Percentiles rank a stretch among this genome's conserved stretches.
These are phyloP conservation scores for Mitragyna speciosa DNA, from an alignment of 257 asterid species.

Conservation along the genomic window DNA sequence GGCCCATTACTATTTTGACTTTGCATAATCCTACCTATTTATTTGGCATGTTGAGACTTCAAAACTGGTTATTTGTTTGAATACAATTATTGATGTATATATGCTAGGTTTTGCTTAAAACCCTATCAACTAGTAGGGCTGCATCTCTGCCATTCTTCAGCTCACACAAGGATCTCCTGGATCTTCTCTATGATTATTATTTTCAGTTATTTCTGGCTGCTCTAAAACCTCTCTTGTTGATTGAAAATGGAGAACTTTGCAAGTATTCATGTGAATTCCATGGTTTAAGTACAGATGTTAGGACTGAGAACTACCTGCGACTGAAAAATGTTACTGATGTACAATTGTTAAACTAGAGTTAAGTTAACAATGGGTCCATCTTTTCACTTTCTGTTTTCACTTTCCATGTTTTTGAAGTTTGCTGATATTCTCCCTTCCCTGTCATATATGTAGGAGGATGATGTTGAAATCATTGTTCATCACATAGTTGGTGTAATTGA, in stretches of 20 bases:
- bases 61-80: background rate
- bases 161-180: background rate
- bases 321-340: background rate
- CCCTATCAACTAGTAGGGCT: background rate
- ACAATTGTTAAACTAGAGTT: background rate
- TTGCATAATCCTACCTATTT: background rate
- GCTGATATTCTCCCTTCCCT: conserved; percentile 9
- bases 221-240: background rate
- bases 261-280: background rate
- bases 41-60: background rate
- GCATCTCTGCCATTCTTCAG: background rate
- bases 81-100: background rate
- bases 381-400: background rate
- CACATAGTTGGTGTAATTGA: conserved; percentile 65
- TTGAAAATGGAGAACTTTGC: background rate
- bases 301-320: background rate
- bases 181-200: background rate
- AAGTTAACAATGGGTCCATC: background rate
- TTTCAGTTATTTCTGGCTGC: background rate
- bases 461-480: conserved; percentile 66
- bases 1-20: background rate
- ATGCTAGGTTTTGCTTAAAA: background rate
- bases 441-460: conserved; percentile 59
- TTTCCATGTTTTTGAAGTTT: background rate
- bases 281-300: background rate